Percentiles rank a stretch among this genome's conserved stretches.
phyloP scores from a whole-genome alignment of 345 rosid species.

The Eutrema yunnanense region DNA sequence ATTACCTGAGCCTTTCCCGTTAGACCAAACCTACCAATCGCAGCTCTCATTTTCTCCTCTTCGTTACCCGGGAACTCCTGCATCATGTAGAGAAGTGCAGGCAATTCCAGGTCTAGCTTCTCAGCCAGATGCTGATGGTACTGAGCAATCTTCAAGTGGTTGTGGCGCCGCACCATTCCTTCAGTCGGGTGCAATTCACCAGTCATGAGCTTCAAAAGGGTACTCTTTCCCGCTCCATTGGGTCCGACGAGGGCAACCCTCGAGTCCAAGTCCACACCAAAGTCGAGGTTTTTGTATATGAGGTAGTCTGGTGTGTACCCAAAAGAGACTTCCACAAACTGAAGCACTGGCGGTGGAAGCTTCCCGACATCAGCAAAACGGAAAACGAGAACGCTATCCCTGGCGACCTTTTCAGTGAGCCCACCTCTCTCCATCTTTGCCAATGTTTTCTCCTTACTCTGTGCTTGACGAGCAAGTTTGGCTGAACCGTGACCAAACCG shows the following conservation, averaged over 20 bases:
- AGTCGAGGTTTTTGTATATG: conserved; percentile 81
- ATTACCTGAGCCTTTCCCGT: conserved; percentile 95
- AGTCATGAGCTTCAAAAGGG: conserved; percentile 94
- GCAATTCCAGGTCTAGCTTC: conserved; percentile 76
- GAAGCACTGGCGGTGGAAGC: conserved; percentile 97
- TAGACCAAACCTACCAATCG: conserved; percentile 83
- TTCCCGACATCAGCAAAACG: conserved; percentile 92
- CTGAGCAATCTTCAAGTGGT: conserved; percentile 90
- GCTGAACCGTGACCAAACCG: conserved; percentile 99
- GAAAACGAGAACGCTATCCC: conserved; percentile 77
- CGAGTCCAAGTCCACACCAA: conserved; percentile 94
- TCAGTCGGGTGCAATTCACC: conserved; percentile 79
- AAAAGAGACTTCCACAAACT: conserved; percentile 89
- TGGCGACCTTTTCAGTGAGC: conserved; percentile 75
- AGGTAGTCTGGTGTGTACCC: conserved; percentile 86
- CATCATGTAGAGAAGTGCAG: conserved; percentile 87
- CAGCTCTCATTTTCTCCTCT: conserved; percentile 96
- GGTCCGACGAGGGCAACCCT: conserved; percentile 96
- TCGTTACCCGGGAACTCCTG: conserved; percentile 86
- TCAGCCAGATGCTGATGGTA: conserved; percentile 95
- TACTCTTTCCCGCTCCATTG: conserved; percentile 98
- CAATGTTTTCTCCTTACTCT: conserved; percentile 96
- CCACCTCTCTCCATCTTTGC: conserved; percentile 99
- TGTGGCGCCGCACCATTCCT: conserved; percentile 98
- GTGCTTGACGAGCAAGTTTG: conserved; percentile 97